Evolutionary conservation across 2,329 filamentous ascomycete species (phyloP).

Genomic region (Alternaria triticimaculans): DNA sequence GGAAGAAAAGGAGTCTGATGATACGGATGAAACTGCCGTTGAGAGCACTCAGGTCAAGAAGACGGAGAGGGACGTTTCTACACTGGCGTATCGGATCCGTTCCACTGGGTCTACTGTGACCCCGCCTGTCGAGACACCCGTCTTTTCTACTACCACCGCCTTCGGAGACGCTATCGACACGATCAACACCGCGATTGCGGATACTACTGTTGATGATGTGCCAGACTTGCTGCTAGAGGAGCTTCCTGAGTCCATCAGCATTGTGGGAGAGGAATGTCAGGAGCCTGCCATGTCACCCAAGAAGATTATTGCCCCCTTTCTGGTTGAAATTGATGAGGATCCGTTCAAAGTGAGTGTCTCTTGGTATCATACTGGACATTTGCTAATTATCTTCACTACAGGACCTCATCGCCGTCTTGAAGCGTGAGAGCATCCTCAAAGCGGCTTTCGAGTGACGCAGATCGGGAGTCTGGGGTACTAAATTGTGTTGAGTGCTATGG

Average conservation of each 20-base stretch:
- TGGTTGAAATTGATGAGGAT: neutral
- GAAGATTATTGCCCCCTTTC: neutral
- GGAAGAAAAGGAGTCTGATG: neutral
- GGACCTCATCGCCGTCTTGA: slow-evolving; percentile 13
- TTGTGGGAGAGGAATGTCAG: neutral
- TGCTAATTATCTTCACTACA: neutral
- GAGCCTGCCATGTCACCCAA: neutral
- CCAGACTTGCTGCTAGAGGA: neutral
- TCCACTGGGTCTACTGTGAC: neutral
- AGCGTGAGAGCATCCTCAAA: slow-evolving; percentile 10
- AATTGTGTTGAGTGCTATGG: neutral
- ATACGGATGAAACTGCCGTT: neutral
- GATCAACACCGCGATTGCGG: neutral
- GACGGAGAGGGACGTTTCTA: neutral
- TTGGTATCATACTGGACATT: neutral
- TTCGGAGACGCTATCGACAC: neutral
- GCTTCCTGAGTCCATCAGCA: neutral
- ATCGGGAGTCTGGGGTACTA: neutral
- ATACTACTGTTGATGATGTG: neutral
- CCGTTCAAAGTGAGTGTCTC: slow-evolving; percentile 15
- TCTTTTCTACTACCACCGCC: neutral
- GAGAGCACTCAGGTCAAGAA: neutral
- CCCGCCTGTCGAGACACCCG: neutral
- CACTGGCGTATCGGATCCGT: neutral
- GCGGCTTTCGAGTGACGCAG: slow-evolving; percentile 7